Evolutionary conservation across 768 basidiomycete species (phyloP).

Genomic region (Pulveroboletus frians): DNA sequence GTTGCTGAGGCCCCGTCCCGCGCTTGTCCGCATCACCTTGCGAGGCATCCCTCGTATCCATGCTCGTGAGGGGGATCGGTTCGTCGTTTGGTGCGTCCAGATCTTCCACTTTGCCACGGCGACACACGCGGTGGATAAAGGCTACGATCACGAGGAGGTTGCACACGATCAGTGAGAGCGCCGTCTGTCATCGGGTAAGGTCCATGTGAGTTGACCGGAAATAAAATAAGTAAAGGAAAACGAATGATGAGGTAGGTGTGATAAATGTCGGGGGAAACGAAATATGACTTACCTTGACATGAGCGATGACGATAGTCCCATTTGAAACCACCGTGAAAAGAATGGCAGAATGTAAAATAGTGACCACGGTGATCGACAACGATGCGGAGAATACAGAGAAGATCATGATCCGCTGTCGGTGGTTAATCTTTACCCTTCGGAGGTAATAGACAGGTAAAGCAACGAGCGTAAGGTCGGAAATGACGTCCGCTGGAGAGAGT

Average conservation of each 20-base stretch:
- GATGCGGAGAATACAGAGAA: constrained; percentile 18
- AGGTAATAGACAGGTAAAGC: constrained; percentile 14
- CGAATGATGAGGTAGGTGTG: neutral
- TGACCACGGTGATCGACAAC: constrained; percentile 14
- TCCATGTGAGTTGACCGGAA: neutral
- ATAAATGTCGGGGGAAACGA: neutral
- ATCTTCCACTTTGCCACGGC: neutral
- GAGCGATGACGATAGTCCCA: constrained; percentile 14
- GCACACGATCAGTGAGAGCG: constrained; percentile 23
- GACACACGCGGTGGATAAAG: constrained; percentile 16
- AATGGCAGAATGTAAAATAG: constrained; percentile 13
- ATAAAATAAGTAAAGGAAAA: neutral
- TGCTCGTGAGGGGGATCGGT: constrained; percentile 8
- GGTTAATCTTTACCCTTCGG: constrained; percentile 1
- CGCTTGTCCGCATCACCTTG: neutral
- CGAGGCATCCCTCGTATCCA: constrained; percentile 9
- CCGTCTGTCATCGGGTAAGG: constrained; percentile 8
- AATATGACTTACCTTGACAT: constrained; percentile 19
- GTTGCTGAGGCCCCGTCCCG: neutral
- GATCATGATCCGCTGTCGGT: constrained; percentile 15
- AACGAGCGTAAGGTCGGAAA: constrained; percentile 19
- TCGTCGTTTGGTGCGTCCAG: neutral
- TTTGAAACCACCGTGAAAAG: neutral
- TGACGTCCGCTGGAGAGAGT: constrained; percentile 14
- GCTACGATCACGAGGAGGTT: constrained; percentile 24